Conservation (phyloP, 23 red algal genomes). For the Gracilaria gracilis region DNA sequence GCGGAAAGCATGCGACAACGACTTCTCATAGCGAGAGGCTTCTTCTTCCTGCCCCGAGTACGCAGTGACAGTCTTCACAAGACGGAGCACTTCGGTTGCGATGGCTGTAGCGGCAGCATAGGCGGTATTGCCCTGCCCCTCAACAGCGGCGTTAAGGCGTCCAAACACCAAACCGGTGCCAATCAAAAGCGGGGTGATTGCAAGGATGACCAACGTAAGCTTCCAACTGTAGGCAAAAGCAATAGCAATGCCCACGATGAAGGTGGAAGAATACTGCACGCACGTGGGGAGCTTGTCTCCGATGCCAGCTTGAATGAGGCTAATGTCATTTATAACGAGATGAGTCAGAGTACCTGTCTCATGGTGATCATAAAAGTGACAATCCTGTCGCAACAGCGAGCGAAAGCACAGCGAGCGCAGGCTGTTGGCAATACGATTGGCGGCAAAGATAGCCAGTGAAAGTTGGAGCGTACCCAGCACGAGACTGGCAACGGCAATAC, state of each 20-base stretch:
- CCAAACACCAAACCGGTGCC: conserved; percentile 52
- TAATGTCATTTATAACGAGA: conserved; percentile 42
- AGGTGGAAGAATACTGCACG: conserved; percentile 56
- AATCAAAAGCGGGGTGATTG: conserved; percentile 62
- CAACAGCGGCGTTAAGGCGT: conserved; percentile 41
- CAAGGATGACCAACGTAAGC: conserved; percentile 62
- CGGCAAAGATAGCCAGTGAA: conserved; percentile 23
- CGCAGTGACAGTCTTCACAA: conserved; percentile 75
- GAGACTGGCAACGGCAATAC: background rate
- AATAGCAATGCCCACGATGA: conserved; percentile 41
- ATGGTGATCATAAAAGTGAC: conserved; percentile 27
- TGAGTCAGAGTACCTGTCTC: conserved; percentile 57
- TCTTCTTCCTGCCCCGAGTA: conserved; percentile 77
- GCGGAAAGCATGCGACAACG: conserved; percentile 20
- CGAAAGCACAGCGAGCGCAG: conserved; percentile 39
- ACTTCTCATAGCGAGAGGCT: conserved; percentile 52
- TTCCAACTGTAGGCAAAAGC: conserved; percentile 42
- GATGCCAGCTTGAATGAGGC: conserved; percentile 41
- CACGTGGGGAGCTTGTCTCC: conserved; percentile 39
- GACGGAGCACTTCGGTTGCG: conserved; percentile 64
- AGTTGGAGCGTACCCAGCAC: background rate
- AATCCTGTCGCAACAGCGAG: conserved; percentile 50
- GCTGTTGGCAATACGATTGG: conserved; percentile 41
- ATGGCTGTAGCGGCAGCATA: conserved; percentile 64
- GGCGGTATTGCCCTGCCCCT: conserved; percentile 42